Conservation (phyloP, 2,329 filamentous ascomycete genomes). For the Stemphylium vesicarium region DNA sequence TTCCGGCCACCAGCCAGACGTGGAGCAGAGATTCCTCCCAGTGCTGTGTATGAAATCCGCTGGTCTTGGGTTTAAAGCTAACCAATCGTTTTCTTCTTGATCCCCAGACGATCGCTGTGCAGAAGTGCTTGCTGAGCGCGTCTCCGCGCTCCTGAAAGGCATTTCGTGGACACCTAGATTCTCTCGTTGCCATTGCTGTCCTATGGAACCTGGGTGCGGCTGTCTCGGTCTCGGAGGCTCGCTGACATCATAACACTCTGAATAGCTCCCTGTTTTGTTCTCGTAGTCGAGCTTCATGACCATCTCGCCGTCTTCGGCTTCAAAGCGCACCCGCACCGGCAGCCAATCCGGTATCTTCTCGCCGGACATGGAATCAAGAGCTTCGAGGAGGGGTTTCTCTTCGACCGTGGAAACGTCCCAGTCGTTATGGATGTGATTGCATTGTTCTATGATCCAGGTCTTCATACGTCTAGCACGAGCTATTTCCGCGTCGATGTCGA, state of each 20-base stretch:
- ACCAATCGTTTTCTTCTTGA: background rate
- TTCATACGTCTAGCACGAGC: conserved; percentile 31
- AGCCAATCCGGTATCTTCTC: conserved; percentile 39
- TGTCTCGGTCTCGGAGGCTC: conserved; percentile 5
- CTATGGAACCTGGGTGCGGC: background rate
- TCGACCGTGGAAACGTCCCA: conserved; percentile 32
- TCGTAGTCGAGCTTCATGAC: conserved; percentile 40
- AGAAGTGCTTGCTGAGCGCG: background rate
- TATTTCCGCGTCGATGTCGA: conserved; percentile 7
- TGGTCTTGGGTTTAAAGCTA: conserved; percentile 4
- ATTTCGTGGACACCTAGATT: conserved; percentile 4
- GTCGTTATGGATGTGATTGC: conserved; percentile 29
- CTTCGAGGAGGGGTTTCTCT: conserved; percentile 27
- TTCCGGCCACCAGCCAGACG: conserved; percentile 31
- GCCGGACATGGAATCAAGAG: conserved; percentile 33
- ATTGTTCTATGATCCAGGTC: conserved; percentile 25
- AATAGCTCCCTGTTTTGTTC: conserved; percentile 17
- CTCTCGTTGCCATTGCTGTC: conserved; percentile 13
- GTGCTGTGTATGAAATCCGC: conserved; percentile 26
- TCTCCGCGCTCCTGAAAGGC: background rate
- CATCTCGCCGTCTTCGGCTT: conserved; percentile 37
- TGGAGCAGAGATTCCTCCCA: conserved; percentile 29
- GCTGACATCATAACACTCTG: conserved; percentile 14
- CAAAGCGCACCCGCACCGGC: conserved; percentile 34
- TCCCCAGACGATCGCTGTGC: background rate